These are phyloP conservation scores for Mollisiaceae sp. DNA, from an alignment of 2,329 filamentous ascomycete genomes.

Conservation along the genomic window DNA sequence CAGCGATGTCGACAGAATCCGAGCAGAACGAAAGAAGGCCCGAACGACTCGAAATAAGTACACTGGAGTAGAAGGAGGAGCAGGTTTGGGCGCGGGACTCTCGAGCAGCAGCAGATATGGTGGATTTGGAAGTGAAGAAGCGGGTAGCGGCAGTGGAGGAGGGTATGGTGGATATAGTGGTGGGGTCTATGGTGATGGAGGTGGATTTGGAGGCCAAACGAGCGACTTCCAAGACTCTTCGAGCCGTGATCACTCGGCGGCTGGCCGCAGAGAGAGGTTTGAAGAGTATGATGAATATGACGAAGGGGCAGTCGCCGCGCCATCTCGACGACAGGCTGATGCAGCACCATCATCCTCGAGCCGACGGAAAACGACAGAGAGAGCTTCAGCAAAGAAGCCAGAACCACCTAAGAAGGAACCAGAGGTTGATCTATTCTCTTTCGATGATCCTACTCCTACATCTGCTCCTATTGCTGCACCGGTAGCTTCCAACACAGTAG, in stretches of 20 bases:
- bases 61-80: conserved; percentile 87
- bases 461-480: conserved; percentile 50
- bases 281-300: conserved; percentile 98
- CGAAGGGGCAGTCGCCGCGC: conserved; percentile 66
- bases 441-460: conserved; percentile 73
- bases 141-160: conserved; percentile 66
- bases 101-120: conserved; percentile 67
- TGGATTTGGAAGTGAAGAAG: conserved; percentile 84
- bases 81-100: conserved; percentile 60
- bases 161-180: conserved; percentile 68
- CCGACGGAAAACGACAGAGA: conserved; percentile 50
- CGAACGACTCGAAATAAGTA: conserved; percentile 92
- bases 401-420: conserved; percentile 82
- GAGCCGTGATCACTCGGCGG: conserved; percentile 35
- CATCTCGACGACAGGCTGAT: conserved; percentile 45
- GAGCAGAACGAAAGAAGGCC: conserved; percentile 85
- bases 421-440: conserved; percentile 91
- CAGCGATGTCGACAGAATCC: conserved; percentile 87
- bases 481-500: conserved; percentile 48
- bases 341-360: conserved; percentile 31
- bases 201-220: conserved; percentile 83
- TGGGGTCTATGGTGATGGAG: conserved; percentile 92
- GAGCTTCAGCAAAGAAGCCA: conserved; percentile 61
- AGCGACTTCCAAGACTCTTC: conserved; percentile 70
- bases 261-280: conserved; percentile 73